Percentiles rank a stretch among this genome's conserved stretches.
phyloP scores from a whole-genome alignment of 495 filamentous ascomycete genomes.

The Aspergillus avenaceus region DNA sequence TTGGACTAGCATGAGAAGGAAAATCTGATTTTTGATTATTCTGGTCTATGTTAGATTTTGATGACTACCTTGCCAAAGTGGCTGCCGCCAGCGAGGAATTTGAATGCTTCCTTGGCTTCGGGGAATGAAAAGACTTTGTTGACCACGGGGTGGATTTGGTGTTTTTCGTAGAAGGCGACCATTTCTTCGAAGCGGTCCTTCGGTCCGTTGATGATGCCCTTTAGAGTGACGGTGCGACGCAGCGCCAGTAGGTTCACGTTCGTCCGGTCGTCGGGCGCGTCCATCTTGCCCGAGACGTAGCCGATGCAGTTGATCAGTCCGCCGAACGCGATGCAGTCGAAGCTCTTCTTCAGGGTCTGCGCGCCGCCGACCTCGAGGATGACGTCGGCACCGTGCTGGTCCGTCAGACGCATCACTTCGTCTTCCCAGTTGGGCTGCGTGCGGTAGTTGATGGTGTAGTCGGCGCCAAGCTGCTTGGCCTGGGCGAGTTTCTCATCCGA shows the following conservation, averaged over 20 bases:
- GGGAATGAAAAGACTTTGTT: conserved; percentile 58
- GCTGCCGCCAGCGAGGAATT: conserved; percentile 57
- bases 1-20: neutral
- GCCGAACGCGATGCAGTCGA: conserved; percentile 61
- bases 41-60: conserved; percentile 3
- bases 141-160: conserved; percentile 58
- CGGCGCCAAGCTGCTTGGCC: conserved; percentile 56
- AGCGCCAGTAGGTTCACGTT: conserved; percentile 53
- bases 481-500: conserved; percentile 58
- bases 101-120: conserved; percentile 46
- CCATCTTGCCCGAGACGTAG: conserved; percentile 57
- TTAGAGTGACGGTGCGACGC: conserved; percentile 45
- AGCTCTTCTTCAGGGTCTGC: conserved; percentile 54
- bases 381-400: conserved; percentile 60
- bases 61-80: conserved; percentile 76
- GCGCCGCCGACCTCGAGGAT: conserved; percentile 66
- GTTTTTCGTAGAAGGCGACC: conserved; percentile 53
- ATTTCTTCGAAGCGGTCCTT: conserved; percentile 60
- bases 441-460: conserved; percentile 64
- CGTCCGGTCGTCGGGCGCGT: conserved; percentile 34
- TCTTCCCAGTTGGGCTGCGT: conserved; percentile 65
- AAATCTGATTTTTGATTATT: neutral
- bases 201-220: conserved; percentile 60
- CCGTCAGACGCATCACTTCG: conserved; percentile 58
- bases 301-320: conserved; percentile 67